Evolutionary conservation across 2,329 filamentous ascomycete genomes (phyloP).

Genomic region (Clathrospora elynae): DNA sequence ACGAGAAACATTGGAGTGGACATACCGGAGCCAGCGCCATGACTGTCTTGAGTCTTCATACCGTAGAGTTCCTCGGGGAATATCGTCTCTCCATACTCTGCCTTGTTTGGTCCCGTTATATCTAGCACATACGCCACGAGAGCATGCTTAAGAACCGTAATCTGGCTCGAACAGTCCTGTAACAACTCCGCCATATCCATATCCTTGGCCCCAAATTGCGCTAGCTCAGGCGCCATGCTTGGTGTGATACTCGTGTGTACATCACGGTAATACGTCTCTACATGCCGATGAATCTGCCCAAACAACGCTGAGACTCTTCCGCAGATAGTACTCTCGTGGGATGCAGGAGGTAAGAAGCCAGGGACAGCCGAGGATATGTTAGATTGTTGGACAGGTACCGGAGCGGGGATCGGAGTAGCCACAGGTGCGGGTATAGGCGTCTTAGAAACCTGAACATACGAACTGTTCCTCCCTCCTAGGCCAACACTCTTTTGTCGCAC

Average conservation of each 20-base stretch:
- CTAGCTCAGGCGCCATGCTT: slow-evolving; percentile 39
- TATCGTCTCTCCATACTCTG: slow-evolving; percentile 19
- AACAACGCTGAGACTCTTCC: slow-evolving; percentile 32
- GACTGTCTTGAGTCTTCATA: neutral
- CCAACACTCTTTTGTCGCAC: slow-evolving; percentile 28
- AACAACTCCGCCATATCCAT: slow-evolving; percentile 35
- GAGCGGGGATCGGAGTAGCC: slow-evolving; percentile 5
- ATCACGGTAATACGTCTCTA: slow-evolving; percentile 44
- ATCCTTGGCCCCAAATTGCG: slow-evolving; percentile 28
- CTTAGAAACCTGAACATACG: slow-evolving; percentile 39
- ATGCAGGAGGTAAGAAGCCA: slow-evolving; percentile 31
- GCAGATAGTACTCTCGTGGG: slow-evolving; percentile 30
- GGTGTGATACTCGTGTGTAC: slow-evolving; percentile 43
- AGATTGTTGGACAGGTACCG: slow-evolving; percentile 12
- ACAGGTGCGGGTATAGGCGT: slow-evolving; percentile 16
- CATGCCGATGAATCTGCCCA: slow-evolving; percentile 32
- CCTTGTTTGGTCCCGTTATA: slow-evolving; percentile 25
- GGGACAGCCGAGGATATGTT: slow-evolving; percentile 20
- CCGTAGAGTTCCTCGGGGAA: slow-evolving; percentile 34
- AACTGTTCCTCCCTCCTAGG: slow-evolving; percentile 17
- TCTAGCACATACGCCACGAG: slow-evolving; percentile 33
- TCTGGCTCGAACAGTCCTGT: slow-evolving; percentile 31
- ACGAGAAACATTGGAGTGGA: neutral
- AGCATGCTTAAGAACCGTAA: slow-evolving; percentile 39
- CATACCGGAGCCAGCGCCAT: slow-evolving; percentile 6